These are phyloP conservation scores for Chrysoporthe puriensis DNA, from an alignment of 2,329 filamentous ascomycete species.

Conservation along the genomic window DNA sequence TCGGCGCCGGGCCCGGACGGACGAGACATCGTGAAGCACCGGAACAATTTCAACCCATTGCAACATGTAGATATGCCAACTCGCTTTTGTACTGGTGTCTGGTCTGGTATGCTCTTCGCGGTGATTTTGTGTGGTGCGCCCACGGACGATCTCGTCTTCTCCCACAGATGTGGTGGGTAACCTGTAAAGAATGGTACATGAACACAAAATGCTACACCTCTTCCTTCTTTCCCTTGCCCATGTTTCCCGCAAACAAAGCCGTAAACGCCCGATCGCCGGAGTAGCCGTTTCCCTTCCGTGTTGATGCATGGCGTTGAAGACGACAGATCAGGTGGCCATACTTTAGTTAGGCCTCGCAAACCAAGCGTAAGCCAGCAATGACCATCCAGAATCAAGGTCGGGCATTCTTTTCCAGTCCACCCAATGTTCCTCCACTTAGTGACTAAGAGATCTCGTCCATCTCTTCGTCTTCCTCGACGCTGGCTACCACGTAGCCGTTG, in stretches of 20 bases:
- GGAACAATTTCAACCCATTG: neutral
- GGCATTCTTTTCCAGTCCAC: neutral
- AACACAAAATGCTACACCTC: conserved; percentile 17
- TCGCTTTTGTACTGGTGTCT: neutral
- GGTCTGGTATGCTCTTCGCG: conserved; percentile 13
- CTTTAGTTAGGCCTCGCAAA: neutral
- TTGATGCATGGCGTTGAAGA: conserved; percentile 8
- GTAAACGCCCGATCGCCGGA: conserved; percentile 13
- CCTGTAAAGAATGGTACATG: conserved; percentile 24
- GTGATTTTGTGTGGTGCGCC: neutral
- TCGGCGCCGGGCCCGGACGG: too few relatives aligned
- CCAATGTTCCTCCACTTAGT: neutral
- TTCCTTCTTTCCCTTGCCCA: conserved; percentile 8
- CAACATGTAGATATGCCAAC: neutral
- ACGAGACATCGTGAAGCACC: too few relatives aligned
- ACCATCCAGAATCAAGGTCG: neutral
- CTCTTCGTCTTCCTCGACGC: conserved; percentile 18
- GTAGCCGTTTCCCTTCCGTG: conserved; percentile 4
- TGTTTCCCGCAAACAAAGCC: conserved; percentile 15
- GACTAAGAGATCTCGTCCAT: conserved; percentile 21
- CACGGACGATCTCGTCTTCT: conserved; percentile 5
- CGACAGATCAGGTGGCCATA: conserved; percentile 6
- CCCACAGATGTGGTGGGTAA: neutral
- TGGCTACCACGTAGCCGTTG: conserved; percentile 24
- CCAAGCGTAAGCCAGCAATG: neutral